Base-by-base conservation (phyloP, 352 stramenopile genomes). In the Halophytophthora batemanensis region DNA sequence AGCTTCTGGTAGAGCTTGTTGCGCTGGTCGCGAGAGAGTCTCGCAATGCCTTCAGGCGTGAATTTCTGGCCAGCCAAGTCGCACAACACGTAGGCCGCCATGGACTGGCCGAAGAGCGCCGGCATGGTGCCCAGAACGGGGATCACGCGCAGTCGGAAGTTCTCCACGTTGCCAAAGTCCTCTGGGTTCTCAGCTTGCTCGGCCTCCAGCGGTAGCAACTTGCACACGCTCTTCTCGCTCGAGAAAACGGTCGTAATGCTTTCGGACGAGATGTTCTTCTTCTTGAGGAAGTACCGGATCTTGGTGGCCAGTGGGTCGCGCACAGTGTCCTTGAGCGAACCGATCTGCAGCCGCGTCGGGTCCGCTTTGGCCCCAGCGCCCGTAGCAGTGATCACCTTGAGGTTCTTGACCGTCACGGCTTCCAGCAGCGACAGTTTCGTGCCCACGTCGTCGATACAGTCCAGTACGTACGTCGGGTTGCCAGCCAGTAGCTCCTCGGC, bases 391-490 rank as follows among this genome's bases (percentile, higher is more conserved):
- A 92, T 89, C n/a, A 91, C 73, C 59, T 85, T 86, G 42, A 92
- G 65, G 2, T 69, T 68, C 54, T 87, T 86, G 40, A 80, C 62
- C 2, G 87, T 82, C 56, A 95, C 98, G 35, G 95, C 76, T 22
- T 87, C 79, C 17, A 99, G 71, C 19, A 99, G 77, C 35, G 93
- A 81, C 2, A 89, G 77, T 67, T 99, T 99, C 39, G 97, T 99
- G 42, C 90, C 95, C 28, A 98, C 87, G 75, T 99, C 97, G 70
- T 99, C 97, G 68, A 99, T 99, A 55, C 96, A 98, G 71, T 99
- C 96, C 58, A 99, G 70, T 18, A 99, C 88, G 47, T 90, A 98
- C 60, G 83, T 98, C 68, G 77, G 93, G 64, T 78, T 84, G 18
- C 75, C 70, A 76, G 33, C 80, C 21, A 98, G 73, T 38, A 98